Conservation (phyloP, 176 grass and related monocot species). For the Lolium multiflorum region DNA sequence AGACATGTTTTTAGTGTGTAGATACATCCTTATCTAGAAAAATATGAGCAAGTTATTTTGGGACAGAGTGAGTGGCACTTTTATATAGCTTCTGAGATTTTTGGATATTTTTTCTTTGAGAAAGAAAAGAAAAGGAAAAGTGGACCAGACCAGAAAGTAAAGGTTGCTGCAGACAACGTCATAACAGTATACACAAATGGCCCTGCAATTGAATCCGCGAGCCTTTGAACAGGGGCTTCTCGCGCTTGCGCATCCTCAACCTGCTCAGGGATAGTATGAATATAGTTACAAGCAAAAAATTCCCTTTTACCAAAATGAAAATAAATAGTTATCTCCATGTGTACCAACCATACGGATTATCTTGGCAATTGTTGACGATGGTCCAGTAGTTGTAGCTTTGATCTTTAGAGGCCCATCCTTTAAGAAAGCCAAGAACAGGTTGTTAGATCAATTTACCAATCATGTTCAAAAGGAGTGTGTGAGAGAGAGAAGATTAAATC, state of each 20-base stretch:
- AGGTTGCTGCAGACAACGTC: slow-evolving; percentile 80
- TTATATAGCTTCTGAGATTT: slow-evolving; percentile 20
- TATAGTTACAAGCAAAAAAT: not conserved
- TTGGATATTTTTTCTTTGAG: not conserved
- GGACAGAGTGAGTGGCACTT: no score
- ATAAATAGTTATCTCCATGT: not conserved
- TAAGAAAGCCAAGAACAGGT: slow-evolving; percentile 29
- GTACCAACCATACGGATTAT: slow-evolving; percentile 84
- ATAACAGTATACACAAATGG: slow-evolving; percentile 98
- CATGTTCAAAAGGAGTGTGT: not conserved
- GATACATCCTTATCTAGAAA: no score
- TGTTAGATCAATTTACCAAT: slow-evolving; percentile 34
- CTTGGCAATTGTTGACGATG: slow-evolving; percentile 95
- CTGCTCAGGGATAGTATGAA: slow-evolving; percentile 48
- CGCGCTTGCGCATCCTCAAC: slow-evolving; percentile 96
- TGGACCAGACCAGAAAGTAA: slow-evolving; percentile 77
- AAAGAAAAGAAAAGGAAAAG: slow-evolving; percentile 40
- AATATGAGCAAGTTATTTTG: no score
- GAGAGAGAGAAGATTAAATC: slow-evolving; percentile 23
- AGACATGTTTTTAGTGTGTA: no score
- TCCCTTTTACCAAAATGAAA: not conserved
- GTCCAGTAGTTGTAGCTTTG: slow-evolving; percentile 80
- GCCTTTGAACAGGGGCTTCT: slow-evolving; percentile 94
- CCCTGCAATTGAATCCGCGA: slow-evolving; percentile 95
- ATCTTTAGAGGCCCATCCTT: slow-evolving; percentile 95